Evolutionary conservation across 148 eudicot species (phyloP).

Genomic region (Vaccinium darrowii): DNA sequence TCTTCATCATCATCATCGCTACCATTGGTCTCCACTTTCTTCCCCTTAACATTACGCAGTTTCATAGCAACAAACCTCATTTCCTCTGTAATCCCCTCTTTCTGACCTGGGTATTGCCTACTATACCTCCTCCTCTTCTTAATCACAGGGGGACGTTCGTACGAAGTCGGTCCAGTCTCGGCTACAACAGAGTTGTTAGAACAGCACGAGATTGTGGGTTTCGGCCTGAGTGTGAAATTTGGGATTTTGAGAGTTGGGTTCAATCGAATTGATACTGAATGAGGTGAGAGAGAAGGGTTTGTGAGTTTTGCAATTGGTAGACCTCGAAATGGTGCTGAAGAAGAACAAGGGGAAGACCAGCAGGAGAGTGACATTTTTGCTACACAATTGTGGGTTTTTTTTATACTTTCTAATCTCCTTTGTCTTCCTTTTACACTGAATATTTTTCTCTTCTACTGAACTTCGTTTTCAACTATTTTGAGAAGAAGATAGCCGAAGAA

Average conservation of each 20-base stretch:
- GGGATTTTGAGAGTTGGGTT: not conserved
- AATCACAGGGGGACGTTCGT: slow-evolving; percentile 40
- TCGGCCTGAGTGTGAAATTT: not conserved
- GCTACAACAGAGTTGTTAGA: not conserved
- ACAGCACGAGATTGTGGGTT: slow-evolving; percentile 9
- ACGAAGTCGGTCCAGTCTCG: not conserved
- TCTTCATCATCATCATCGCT: slow-evolving; percentile 15
- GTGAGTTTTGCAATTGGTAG: not conserved
- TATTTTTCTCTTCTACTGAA: not conserved
- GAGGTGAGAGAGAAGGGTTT: not conserved
- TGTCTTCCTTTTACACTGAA: not conserved
- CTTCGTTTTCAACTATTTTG: not conserved
- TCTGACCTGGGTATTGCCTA: slow-evolving; percentile 79
- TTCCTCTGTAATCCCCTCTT: slow-evolving; percentile 76
- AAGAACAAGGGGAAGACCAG: slow-evolving; percentile 11
- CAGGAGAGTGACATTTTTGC: not conserved
- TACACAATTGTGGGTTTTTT: too few relatives aligned
- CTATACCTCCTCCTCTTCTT: slow-evolving; percentile 61
- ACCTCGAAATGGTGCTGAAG: slow-evolving; percentile 1
- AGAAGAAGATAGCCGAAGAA: not conserved
- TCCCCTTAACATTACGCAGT: slow-evolving; percentile 48
- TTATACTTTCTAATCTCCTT: not conserved
- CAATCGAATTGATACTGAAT: not conserved
- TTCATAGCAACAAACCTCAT: slow-evolving; percentile 95
- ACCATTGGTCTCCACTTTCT: slow-evolving; percentile 9